Evolutionary conservation across 164 flowering plant genomes (phyloP), one percentile per base, ranked within the genome.

Genomic region (Stephania cephalantha): DNA sequence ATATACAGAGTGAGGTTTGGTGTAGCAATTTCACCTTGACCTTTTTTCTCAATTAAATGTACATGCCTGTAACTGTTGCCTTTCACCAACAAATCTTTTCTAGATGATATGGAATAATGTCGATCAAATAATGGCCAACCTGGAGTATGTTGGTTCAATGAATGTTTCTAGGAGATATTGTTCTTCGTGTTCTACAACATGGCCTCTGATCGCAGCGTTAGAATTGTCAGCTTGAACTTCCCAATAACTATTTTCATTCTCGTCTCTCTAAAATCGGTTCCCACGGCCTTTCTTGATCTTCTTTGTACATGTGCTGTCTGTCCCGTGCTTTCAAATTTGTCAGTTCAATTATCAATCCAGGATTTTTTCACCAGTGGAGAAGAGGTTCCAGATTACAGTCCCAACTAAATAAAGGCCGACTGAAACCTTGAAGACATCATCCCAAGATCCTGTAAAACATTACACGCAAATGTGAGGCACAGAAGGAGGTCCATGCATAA

Each of bases 321-420:
- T 25, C 11, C 25, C 31, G 31, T 12, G 50, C 61, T 30, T n/a
- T 31, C 12, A 71, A 46, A 55, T 55, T 46, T 46, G 71, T 65
- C 50, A 55, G 7, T 44, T 45, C 69, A 71, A 55, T 31, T 15
- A 6, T 81, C 73, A 88, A 77, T 95, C 97, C 30, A 95, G 58
- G 44, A 95, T 91, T 79, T 90, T 93, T 83, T 95, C 99, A 13
- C 99, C 99, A 8, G 99, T 93, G 10, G 99, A 93, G 79, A 95
- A 95, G 30, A 93, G 85, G 73, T 93, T 95, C 97, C 97, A 95
- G 61, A 95, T 85, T n/a, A 91, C 95, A 5, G 99, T 95, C 77
- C 99, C 99, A 25, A 85, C 87, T 80, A 95, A 79, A 81, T 93
- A 95, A 1, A 95, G 90, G 22, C 92, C 89, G n/a, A 95, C 97